Conservation (phyloP, 495 filamentous ascomycete genomes). For the Neurospora terricola region DNA sequence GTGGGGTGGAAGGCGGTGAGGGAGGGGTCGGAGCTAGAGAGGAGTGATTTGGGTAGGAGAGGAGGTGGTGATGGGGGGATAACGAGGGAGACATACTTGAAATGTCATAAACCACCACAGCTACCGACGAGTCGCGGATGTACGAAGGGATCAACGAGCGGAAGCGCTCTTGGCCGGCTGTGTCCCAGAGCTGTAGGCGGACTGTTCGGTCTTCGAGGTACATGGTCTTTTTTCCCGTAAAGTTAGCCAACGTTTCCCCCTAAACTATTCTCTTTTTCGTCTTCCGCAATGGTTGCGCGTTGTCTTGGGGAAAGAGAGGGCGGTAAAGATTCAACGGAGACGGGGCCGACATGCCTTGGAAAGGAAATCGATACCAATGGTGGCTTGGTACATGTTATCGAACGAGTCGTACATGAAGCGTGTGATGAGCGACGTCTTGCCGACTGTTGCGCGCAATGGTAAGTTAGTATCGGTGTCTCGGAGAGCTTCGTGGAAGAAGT, state of each 20-base stretch:
- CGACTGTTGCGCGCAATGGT: slow-evolving; percentile 49
- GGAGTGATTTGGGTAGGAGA: too few relatives aligned
- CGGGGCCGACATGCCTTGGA: slow-evolving; percentile 61
- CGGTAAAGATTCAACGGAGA: too few relatives aligned
- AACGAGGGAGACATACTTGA: too few relatives aligned
- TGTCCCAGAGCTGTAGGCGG: slow-evolving; percentile 96
- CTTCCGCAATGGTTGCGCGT: neutral
- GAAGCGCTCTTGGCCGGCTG: slow-evolving; percentile 94
- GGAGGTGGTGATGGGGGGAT: too few relatives aligned
- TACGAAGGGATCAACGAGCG: slow-evolving; percentile 94
- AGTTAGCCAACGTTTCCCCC: neutral
- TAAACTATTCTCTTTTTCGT: neutral
- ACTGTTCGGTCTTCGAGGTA: slow-evolving; percentile 98
- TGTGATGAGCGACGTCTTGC: slow-evolving; percentile 96
- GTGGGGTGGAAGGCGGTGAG: neutral
- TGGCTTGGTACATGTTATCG: slow-evolving; percentile 99
- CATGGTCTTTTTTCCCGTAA: slow-evolving; percentile 61
- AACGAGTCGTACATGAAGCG: slow-evolving; percentile 99
- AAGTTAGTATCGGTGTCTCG: slow-evolving; percentile 8
- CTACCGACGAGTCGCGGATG: slow-evolving; percentile 93
- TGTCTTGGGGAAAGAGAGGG: neutral
- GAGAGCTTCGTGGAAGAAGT: neutral
- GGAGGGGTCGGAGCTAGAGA: too few relatives aligned
- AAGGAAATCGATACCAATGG: slow-evolving; percentile 98
- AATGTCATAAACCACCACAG: slow-evolving; percentile 97